phyloP scores from a whole-genome alignment of 1,284 basidiomycete genomes.

The Puccinia coronata region DNA sequence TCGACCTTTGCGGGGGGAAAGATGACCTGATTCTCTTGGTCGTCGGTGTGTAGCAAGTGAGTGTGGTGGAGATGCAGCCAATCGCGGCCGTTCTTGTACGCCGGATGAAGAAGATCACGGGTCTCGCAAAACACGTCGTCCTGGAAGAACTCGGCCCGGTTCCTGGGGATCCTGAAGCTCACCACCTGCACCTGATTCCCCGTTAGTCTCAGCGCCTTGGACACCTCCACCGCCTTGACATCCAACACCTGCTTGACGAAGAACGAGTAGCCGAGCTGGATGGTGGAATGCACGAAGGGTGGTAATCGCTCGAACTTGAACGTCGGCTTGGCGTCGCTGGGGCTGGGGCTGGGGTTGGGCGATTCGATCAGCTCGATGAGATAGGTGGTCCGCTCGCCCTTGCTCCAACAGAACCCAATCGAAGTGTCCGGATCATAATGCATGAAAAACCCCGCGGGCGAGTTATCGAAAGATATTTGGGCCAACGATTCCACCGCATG shows the following conservation, averaged over 20 bases:
- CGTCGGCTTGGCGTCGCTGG: constrained; percentile 53
- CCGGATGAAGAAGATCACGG: constrained; percentile 55
- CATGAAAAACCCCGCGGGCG: constrained; percentile 62
- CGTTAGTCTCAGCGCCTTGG: constrained; percentile 68
- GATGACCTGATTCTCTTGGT: neutral
- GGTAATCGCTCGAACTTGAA: constrained; percentile 54
- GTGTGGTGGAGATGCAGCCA: constrained; percentile 27
- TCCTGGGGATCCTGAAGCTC: constrained; percentile 61
- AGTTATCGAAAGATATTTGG: constrained; percentile 60
- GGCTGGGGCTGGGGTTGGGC: constrained; percentile 51
- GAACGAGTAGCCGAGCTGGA: constrained; percentile 61
- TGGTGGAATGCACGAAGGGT: constrained; percentile 48
- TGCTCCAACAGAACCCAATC: constrained; percentile 61
- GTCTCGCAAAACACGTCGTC: constrained; percentile 62
- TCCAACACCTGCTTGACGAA: constrained; percentile 60
- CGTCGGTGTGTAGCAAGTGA: neutral
- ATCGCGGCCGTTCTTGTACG: constrained; percentile 50
- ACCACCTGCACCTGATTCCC: constrained; percentile 74
- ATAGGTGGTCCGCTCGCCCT: constrained; percentile 61
- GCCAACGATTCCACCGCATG: constrained; percentile 53
- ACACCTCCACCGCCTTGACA: constrained; percentile 69
- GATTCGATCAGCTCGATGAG: constrained; percentile 59
- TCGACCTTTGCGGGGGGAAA: constrained; percentile 57
- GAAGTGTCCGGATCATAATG: constrained; percentile 61
- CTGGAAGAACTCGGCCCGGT: constrained; percentile 62